phyloP scores from a whole-genome alignment of 495 filamentous ascomycete genomes.

The Tuber indicum region DNA sequence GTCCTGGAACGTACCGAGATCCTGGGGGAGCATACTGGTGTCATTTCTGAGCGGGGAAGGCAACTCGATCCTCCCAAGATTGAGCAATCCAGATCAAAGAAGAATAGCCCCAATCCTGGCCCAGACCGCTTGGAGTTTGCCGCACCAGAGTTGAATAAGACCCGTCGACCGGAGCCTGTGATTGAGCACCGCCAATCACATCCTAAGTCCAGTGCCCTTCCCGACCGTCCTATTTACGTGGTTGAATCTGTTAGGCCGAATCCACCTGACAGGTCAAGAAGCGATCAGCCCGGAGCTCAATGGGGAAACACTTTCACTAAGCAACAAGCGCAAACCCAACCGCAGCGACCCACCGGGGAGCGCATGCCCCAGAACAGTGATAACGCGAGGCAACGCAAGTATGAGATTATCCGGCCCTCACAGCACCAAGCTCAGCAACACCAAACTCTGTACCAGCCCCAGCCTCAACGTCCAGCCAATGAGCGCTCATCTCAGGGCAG shows the following conservation, averaged over 20 bases:
- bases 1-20: constrained; percentile 32
- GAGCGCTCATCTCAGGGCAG: constrained; percentile 27
- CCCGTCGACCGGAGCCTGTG: constrained; percentile 18
- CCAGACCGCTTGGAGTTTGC: constrained; percentile 27
- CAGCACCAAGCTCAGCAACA: constrained; percentile 29
- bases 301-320: constrained; percentile 29
- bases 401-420: constrained; percentile 23
- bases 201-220: constrained; percentile 20
- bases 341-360: background rate
- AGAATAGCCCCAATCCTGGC: constrained; percentile 27
- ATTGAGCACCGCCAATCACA: constrained; percentile 14
- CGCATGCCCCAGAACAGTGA: background rate
- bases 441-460: constrained; percentile 25
- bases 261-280: constrained; percentile 25
- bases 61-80: constrained; percentile 31
- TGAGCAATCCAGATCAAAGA: constrained; percentile 25
- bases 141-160: constrained; percentile 13
- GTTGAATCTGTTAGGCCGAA: constrained; percentile 36
- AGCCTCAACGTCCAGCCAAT: constrained; percentile 28
- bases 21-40: constrained; percentile 22
- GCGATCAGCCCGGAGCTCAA: constrained; percentile 25
- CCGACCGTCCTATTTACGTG: constrained; percentile 36
- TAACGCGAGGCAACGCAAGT: constrained; percentile 8
- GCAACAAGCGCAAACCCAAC: constrained; percentile 4
- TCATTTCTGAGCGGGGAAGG: constrained; percentile 18